Conservation (phyloP, 352 stramenopile genomes). For the Phytophthora pistaciae region DNA sequence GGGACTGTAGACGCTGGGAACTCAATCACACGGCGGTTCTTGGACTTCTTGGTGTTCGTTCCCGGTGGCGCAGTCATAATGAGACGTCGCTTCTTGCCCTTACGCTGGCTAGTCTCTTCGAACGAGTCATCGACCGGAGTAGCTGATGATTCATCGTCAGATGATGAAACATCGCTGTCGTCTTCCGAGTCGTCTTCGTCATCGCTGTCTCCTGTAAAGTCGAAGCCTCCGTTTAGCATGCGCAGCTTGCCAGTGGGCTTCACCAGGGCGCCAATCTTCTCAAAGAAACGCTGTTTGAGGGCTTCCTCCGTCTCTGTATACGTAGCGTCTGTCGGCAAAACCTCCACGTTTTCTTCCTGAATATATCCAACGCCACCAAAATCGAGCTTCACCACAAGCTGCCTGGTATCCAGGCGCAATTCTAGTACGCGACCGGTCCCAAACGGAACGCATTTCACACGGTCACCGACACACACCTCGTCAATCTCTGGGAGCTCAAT, state of each 20-base stretch:
- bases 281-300: constrained; percentile 72
- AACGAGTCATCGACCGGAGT: constrained; percentile 23
- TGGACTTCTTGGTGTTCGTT: constrained; percentile 53
- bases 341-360: constrained; percentile 66
- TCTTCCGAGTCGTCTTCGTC: constrained; percentile 47
- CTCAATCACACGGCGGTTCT: constrained; percentile 64
- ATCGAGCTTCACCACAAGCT: constrained; percentile 57
- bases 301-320: constrained; percentile 65
- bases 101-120: constrained; percentile 25
- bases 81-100: constrained; percentile 69
- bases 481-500: constrained; percentile 66
- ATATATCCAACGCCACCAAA: constrained; percentile 55
- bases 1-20: constrained; percentile 74
- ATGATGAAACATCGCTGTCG: constrained; percentile 35
- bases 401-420: constrained; percentile 51
- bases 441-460: constrained; percentile 51
- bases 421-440: constrained; percentile 51
- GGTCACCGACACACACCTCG: constrained; percentile 70
- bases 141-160: constrained; percentile 39
- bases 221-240: constrained; percentile 30
- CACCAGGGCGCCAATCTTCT: constrained; percentile 72
- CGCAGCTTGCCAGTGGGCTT: constrained; percentile 58
- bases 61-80: constrained; percentile 54
- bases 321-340: constrained; percentile 59
- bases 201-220: constrained; percentile 39